Conservation (phyloP, 2,329 filamentous ascomycete genomes). For the Penicillium aurantiogriseum region DNA sequence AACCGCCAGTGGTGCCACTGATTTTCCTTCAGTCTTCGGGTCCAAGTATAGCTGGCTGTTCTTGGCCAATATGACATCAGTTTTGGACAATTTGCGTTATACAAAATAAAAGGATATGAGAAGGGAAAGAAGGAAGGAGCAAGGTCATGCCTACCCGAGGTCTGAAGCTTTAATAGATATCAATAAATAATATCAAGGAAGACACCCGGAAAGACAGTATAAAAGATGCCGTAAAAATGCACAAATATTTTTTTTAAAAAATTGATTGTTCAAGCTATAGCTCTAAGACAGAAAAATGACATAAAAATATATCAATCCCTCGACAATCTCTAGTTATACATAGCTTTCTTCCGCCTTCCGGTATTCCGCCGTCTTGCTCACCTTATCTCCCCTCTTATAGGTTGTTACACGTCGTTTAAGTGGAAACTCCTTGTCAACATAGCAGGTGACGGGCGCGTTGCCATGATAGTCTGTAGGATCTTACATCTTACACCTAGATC, state of each 20-base stretch:
- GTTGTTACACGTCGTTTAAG: background rate
- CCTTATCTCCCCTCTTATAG: background rate
- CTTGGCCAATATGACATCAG: conserved; percentile 50
- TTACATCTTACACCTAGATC: background rate
- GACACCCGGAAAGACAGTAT: background rate
- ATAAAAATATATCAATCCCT: background rate
- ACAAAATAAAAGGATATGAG: background rate
- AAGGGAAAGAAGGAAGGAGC: background rate
- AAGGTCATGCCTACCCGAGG: background rate
- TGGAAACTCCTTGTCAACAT: background rate
- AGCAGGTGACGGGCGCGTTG: background rate
- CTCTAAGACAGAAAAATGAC: background rate
- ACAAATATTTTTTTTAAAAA: too few relatives aligned
- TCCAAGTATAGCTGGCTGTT: conserved; percentile 56
- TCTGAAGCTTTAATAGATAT: background rate
- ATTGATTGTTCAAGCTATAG: background rate
- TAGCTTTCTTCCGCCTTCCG: background rate
- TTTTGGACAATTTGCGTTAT: conserved; percentile 50
- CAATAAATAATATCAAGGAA: background rate
- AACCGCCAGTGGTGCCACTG: background rate
- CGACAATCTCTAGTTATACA: background rate
- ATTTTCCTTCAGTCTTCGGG: conserved; percentile 38
- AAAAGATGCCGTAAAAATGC: background rate
- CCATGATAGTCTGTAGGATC: background rate
- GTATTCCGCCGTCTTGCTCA: background rate